Conservation (phyloP, 139 green algal genomes). For the Chlamydomonas sphaeroides region DNA sequence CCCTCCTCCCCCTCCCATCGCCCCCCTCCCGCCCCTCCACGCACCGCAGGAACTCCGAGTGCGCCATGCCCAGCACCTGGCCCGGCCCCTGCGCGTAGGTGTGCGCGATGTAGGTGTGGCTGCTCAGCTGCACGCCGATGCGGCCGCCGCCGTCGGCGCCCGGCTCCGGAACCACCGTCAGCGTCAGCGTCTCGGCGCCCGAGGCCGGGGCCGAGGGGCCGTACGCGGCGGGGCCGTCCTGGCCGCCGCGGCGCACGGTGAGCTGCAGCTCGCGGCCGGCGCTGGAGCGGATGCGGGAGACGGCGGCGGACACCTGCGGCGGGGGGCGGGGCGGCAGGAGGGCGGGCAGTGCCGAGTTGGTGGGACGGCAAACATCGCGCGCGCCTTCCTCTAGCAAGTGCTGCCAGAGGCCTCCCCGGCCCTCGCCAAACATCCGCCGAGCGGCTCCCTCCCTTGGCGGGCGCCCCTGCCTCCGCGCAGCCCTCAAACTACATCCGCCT, state of each 20-base stretch:
- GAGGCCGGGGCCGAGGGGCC: too few species aligned
- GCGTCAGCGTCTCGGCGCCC: not conserved
- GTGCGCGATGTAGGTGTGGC: conserved; percentile 75
- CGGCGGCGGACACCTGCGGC: conserved; percentile 61
- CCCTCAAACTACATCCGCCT: too few species aligned
- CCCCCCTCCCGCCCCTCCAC: not conserved
- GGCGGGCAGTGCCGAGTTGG: too few species aligned
- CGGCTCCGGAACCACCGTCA: conserved; percentile 30
- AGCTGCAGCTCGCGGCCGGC: conserved; percentile 49
- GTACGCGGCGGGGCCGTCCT: not conserved
- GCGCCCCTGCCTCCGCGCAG: too few species aligned
- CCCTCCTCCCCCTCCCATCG: not conserved
- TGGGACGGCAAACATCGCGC: too few species aligned
- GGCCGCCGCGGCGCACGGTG: conserved; percentile 1
- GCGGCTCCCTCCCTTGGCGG: too few species aligned
- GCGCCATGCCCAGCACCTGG: conserved; percentile 53
- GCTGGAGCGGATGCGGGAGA: conserved; percentile 70
- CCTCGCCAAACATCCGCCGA: too few species aligned
- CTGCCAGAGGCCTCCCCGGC: too few species aligned
- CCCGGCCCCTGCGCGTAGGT: conserved; percentile 43
- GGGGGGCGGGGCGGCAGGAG: too few species aligned
- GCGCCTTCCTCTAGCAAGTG: too few species aligned
- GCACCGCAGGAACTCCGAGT: conserved; percentile 62
- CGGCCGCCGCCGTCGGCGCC: conserved; percentile 70
- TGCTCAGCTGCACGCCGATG: conserved; percentile 89